Conservation (phyloP, 2,329 filamentous ascomycete genomes). For the Alternaria burnsii region DNA sequence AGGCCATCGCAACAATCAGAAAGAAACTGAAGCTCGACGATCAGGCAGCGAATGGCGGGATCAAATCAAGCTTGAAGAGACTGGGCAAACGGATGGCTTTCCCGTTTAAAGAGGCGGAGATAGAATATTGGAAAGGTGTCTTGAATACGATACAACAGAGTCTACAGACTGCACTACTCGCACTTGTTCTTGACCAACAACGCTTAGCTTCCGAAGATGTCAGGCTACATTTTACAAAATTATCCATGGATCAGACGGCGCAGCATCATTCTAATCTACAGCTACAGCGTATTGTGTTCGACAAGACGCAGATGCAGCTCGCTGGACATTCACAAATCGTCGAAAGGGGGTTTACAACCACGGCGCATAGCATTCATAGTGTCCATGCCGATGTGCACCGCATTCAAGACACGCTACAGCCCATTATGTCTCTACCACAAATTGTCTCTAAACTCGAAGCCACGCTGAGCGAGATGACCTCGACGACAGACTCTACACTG, state of each 20-base stretch:
- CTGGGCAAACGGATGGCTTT: background rate
- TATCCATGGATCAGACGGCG: background rate
- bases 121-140: background rate
- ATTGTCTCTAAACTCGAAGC: background rate
- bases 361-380: background rate
- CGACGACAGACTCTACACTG: background rate
- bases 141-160: background rate
- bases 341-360: background rate
- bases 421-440: background rate
- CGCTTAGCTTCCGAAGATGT: background rate
- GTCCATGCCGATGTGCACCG: background rate
- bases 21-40: background rate
- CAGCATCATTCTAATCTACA: background rate
- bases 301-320: background rate
- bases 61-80: background rate
- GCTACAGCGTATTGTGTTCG: background rate
- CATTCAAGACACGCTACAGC: background rate
- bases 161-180: background rate
- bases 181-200: background rate
- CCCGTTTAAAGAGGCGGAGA: background rate
- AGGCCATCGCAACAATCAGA: fast-evolving
- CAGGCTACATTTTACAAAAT: fast-evolving
- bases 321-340: background rate
- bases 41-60: too few relatives aligned
- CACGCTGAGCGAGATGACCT: too few relatives aligned